A percentile compares a stretch with the other conserved stretches of the same genome.
phyloP scores from a whole-genome alignment of 805 yeast species.

The Candida taoyuanica region DNA sequence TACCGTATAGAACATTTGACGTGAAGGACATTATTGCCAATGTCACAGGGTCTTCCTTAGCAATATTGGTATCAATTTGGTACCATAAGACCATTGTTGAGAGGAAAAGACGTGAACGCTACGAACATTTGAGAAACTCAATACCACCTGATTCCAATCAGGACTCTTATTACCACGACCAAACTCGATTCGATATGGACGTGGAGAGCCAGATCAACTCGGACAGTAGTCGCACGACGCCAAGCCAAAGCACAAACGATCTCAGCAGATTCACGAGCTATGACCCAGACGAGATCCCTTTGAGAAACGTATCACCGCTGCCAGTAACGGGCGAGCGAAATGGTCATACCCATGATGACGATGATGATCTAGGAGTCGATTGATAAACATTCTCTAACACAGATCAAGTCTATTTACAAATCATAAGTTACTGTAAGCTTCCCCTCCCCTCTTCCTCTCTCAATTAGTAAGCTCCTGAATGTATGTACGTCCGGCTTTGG shows the following conservation, averaged over 20 bases:
- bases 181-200: constrained; percentile 22
- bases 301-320: constrained; percentile 19
- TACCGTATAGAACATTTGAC: constrained; percentile 47
- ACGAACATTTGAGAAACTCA: constrained; percentile 24
- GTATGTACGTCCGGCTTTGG: constrained; percentile 33
- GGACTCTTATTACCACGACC: constrained; percentile 11
- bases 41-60: constrained; percentile 27
- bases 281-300: constrained; percentile 11
- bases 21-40: constrained; percentile 39
- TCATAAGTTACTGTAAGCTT: no score
- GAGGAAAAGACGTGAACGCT: constrained; percentile 20
- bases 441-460: constrained; percentile 3
- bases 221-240: constrained; percentile 12
- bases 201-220: constrained; percentile 14
- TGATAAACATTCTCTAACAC: constrained; percentile 4
- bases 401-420: no score
- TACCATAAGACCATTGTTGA: constrained; percentile 24
- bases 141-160: constrained; percentile 26
- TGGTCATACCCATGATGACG: neutral
- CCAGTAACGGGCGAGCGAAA: constrained; percentile 7
- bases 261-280: constrained; percentile 23
- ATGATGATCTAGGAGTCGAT: constrained; percentile 24
- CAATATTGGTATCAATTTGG: constrained; percentile 14
- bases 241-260: constrained; percentile 18
- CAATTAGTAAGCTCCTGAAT: no score